Conservation (phyloP, 1,284 basidiomycete species). For the Apiotrichum gamsii region DNA sequence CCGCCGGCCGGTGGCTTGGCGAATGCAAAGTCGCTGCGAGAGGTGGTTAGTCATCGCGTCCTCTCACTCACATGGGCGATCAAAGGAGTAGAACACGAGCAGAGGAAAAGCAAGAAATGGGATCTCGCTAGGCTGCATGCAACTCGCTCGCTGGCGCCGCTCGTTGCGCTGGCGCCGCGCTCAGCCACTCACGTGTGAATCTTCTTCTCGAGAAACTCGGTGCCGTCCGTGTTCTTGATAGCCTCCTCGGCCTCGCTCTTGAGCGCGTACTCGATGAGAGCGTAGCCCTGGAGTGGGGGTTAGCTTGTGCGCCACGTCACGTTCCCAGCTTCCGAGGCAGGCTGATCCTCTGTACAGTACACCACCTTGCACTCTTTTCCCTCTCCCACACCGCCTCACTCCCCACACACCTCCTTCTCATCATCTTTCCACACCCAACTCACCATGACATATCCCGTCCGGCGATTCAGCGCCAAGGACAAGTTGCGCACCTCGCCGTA, state of each 20-base stretch:
- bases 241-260: conserved; percentile 88
- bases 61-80: too few relatives aligned
- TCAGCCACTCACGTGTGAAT: conserved; percentile 64
- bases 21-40: conserved; percentile 79
- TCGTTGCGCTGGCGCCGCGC: too few relatives aligned
- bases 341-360: neutral
- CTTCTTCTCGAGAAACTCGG: conserved; percentile 75
- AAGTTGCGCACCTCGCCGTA: conserved; percentile 95
- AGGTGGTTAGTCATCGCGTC: too few relatives aligned
- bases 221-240: conserved; percentile 73
- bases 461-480: conserved; percentile 90
- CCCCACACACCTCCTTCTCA: neutral
- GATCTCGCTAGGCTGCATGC: too few relatives aligned
- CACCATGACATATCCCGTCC: conserved; percentile 98
- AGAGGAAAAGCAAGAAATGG: too few relatives aligned
- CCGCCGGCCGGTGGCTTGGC: conserved; percentile 69
- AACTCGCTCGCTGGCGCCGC: too few relatives aligned
- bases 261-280: conserved; percentile 90
- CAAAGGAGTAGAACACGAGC: too few relatives aligned
- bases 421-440: conserved; percentile 37
- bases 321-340: too few relatives aligned
- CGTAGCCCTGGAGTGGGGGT: conserved; percentile 70
- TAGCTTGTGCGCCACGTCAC: too few relatives aligned
- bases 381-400: neutral
- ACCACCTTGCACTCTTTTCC: neutral